Evolutionary conservation across 106 monocot species (phyloP), one percentile per base, ranked within the genome.

Genomic region (Acorus gramineus): DNA sequence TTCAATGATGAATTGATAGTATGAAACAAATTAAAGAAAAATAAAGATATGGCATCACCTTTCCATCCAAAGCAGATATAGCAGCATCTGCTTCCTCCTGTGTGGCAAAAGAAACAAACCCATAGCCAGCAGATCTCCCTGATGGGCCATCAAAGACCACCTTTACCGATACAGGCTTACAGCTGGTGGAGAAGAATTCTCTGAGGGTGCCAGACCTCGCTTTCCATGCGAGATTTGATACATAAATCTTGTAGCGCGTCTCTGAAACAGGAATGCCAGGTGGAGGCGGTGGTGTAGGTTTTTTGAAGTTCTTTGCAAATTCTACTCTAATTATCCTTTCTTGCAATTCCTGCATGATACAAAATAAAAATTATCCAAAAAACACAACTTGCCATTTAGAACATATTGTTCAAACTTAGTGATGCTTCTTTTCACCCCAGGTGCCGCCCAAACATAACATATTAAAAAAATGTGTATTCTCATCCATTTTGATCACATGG

Each of bases 151-250:
- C 80, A 69, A 98, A 88, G 42, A 98, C 83, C 2, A 98, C 91
- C 55, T 77, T 76, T 42, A 75, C 73, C 14, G 87, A 90, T 5
- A 80, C 50, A 0, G 91, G 96, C 11, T 88, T 85, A 49, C 79
- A 98, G 42, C 68, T 83, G 44, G 56, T 66, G 28, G 81, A 68
- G 62, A 96, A 98, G 46, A 98, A 81, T 1, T 81, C 81, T 55
- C 66, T 88, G 7, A 98, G 82, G 66, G 88, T 66, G 57, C 8
- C 64, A 50, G 91, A 74, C 66, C 96, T 85, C 3, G 77, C 87
- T 81, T 92, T 98, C 91, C 87, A 92, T 55, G 87, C 74, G 65
- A 98, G 81, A 76, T 98, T 98, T 53, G 87, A 84, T 14, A 77
- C 91, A 83, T 91, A 88, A 50, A 98, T 78, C 63, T 77, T 71